Base-by-base conservation (phyloP, 2,329 filamentous ascomycete genomes). In the Xylariaceae sp. region DNA sequence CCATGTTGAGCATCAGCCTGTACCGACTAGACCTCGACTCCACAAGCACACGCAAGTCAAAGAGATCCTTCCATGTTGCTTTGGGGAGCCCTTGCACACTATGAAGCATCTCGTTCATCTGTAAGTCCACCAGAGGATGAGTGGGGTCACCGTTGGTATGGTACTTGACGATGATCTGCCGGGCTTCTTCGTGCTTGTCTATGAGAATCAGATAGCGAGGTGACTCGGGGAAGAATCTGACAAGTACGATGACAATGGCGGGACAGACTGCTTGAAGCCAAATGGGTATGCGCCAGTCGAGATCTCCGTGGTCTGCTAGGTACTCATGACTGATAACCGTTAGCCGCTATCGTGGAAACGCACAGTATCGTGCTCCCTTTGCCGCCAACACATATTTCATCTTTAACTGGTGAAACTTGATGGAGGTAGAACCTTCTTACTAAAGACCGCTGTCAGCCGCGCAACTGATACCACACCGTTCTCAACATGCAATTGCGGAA, bases 81-180 rank as follows among this genome's bases (percentile, higher is more conserved):
- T 65, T 65, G 42, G 56, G 62, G 15, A 66, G 61, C 40, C 64
- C 48, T 42, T 66, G 42, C 17, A 73, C 38, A 33, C 67, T 62
- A 19, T 64, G 53, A 17, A 66, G 55, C 56, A 75, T 75, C 47
- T 75, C 71, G 11, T 64, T 65, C 61, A 74, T 66, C 50, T 75
- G 67, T 6, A 73, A 64, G 0, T 59, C 52, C 0, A 75, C 72
- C 2, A 76, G 65, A 1, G 70, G 67, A 11, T 73, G 66, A 12
- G 63, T 51, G 0, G 58, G 51, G 40, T 75, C 68, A 1, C 71
- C 71, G 15, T 73, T 73, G 1, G 71, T 67, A 38, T 75, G 73
- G 39, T 72, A 73, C 3, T 63, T 65, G 4, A 58, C 63, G 2
- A 75, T 62, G 9, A 75, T 66, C 11, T 64, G 61, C 30, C 61